Conservation (phyloP, 495 filamentous ascomycete species). For the Aspergillus mulundensis region DNA sequence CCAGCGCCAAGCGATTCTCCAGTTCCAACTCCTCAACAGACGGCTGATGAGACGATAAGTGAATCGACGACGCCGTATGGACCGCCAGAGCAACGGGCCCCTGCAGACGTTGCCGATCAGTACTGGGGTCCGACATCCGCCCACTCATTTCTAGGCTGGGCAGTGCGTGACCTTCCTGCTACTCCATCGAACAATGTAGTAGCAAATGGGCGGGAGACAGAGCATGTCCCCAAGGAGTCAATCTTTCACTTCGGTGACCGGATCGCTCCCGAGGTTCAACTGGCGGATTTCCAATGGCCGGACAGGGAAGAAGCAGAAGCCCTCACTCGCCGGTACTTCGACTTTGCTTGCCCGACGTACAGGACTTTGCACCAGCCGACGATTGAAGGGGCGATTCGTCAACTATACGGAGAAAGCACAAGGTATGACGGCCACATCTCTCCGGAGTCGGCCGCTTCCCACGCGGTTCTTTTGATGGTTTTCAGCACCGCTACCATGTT, state of each 20-base stretch:
- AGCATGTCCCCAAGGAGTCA: conserved; percentile 5
- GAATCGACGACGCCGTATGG: background rate
- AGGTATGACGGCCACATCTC: background rate
- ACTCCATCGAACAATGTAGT: conserved; percentile 9
- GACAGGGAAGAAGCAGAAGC: conserved; percentile 9
- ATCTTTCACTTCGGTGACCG: conserved; percentile 28
- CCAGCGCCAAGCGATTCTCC: background rate
- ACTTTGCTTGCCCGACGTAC: conserved; percentile 31
- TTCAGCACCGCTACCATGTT: conserved; percentile 24
- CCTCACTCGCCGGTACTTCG: conserved; percentile 29
- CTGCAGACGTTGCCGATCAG: conserved; percentile 16
- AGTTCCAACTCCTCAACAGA: background rate
- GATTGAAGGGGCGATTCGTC: conserved; percentile 16
- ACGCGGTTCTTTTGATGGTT: conserved; percentile 21
- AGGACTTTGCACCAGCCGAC: conserved; percentile 26
- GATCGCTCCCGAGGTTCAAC: conserved; percentile 11
- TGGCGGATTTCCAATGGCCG: conserved; percentile 23
- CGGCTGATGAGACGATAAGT: conserved; percentile 2
- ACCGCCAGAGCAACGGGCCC: background rate
- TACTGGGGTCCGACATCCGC: conserved; percentile 27
- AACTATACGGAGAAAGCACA: conserved; percentile 5
- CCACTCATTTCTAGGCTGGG: conserved; percentile 26
- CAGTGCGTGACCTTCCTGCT: conserved; percentile 15
- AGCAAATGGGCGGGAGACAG: background rate
- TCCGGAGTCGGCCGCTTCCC: background rate